Evolutionary conservation across 192 early-diverging fungal genomes (phyloP).

Genomic region (Rhizophagus clarus): DNA sequence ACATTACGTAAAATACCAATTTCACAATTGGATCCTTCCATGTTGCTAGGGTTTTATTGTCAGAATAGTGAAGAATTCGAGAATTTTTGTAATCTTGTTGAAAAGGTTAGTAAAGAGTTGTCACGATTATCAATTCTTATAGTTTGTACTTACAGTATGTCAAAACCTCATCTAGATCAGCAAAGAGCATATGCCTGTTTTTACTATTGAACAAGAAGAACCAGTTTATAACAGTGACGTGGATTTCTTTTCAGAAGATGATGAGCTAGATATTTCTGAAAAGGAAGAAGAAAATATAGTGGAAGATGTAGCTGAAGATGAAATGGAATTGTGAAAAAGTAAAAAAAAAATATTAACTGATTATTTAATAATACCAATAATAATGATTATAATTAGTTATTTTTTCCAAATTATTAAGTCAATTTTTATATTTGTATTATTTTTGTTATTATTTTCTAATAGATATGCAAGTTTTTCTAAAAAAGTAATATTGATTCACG

Average conservation of each 20-base stretch:
- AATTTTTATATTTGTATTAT: no score
- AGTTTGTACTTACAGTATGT: neutral
- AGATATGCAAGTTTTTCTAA: no score
- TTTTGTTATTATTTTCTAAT: no score
- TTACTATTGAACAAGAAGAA: conserved; percentile 65
- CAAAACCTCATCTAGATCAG: conserved; percentile 40
- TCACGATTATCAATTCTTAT: neutral
- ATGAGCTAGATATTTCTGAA: neutral
- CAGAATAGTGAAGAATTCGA: conserved; percentile 61
- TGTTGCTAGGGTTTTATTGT: conserved; percentile 91
- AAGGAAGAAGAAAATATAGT: no score
- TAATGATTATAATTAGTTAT: no score
- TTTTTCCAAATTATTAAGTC: no score
- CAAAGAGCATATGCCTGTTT: conserved; percentile 50
- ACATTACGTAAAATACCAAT: conserved; percentile 75
- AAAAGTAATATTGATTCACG: no score
- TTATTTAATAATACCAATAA: no score
- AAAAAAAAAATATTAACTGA: no score
- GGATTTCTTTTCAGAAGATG: conserved; percentile 40
- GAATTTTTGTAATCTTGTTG: conserved; percentile 54
- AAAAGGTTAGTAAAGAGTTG: conserved; percentile 35
- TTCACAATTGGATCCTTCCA: conserved; percentile 84
- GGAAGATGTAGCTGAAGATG: no score
- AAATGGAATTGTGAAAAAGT: no score
- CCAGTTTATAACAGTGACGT: conserved; percentile 65